These are phyloP conservation scores for Peziza echinospora DNA, from an alignment of 495 filamentous ascomycete genomes.

Conservation along the genomic window DNA sequence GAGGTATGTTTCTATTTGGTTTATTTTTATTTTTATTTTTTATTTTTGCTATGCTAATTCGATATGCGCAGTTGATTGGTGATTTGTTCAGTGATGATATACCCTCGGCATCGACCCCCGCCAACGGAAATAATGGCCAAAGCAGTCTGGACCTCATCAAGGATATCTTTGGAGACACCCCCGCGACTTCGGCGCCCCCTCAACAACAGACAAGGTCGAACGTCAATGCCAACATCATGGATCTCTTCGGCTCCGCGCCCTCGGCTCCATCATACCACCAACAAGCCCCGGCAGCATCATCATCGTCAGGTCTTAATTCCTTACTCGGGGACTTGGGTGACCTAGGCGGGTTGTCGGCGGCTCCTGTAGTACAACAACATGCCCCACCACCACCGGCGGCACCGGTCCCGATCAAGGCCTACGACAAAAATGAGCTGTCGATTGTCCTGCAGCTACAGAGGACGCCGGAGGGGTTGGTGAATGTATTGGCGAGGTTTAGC, in stretches of 20 bases:
- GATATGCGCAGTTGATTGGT: background rate
- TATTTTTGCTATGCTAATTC: no score
- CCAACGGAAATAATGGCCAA: conserved; percentile 28
- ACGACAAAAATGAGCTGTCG: conserved; percentile 63
- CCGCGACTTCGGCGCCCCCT: conserved; percentile 27
- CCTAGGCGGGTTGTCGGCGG: conserved; percentile 23
- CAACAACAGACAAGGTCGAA: conserved; percentile 31
- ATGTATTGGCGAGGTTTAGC: conserved; percentile 62
- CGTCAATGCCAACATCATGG: conserved; percentile 66
- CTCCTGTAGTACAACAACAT: conserved; percentile 30
- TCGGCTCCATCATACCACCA: conserved; percentile 19
- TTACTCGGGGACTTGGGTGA: conserved; percentile 21
- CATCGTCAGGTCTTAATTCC: conserved; percentile 21
- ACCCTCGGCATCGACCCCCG: conserved; percentile 30
- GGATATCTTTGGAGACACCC: conserved; percentile 53
- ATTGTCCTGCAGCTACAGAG: conserved; percentile 67
- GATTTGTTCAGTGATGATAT: conserved; percentile 54
- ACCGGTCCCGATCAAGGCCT: conserved; percentile 38
- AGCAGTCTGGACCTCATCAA: conserved; percentile 74
- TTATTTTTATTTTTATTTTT: no score
- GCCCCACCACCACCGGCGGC: conserved; percentile 18
- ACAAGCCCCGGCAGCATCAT: conserved; percentile 16
- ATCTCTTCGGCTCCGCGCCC: conserved; percentile 40
- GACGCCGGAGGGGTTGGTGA: conserved; percentile 44
- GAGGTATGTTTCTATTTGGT: no score